Evolutionary conservation across 305 asterid genomes (phyloP).

Genomic region (Fraxinus latifolia): DNA sequence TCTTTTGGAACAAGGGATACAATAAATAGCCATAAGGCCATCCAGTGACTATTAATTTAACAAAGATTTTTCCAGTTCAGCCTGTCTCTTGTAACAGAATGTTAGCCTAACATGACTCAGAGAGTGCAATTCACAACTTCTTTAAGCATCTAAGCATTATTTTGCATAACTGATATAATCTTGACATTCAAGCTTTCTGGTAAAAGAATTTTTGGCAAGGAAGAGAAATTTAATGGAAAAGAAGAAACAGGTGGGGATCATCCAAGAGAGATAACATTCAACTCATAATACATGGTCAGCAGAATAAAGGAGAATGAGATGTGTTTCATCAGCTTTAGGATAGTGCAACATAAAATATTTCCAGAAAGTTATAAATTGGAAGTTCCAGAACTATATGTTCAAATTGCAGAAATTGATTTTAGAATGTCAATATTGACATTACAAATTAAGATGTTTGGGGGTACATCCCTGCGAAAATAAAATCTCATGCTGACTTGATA

Average conservation of each 20-base stretch:
- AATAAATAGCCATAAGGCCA: background rate
- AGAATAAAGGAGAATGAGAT: background rate
- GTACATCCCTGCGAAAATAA: background rate
- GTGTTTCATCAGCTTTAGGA: background rate
- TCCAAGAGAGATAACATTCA: background rate
- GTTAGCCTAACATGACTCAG: background rate
- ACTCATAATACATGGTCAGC: background rate
- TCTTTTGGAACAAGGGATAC: background rate
- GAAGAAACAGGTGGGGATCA: background rate
- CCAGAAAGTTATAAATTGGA: background rate
- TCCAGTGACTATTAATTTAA: background rate
- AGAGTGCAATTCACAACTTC: background rate
- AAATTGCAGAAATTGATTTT: background rate
- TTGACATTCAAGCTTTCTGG: background rate
- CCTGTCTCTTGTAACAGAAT: background rate
- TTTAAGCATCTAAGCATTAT: background rate
- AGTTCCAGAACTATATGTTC: background rate
- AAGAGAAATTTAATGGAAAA: background rate
- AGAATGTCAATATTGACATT: background rate
- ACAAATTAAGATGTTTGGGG: background rate
- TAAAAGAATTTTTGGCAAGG: slow-evolving; percentile 2
- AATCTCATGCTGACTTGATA: background rate
- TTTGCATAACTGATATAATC: background rate
- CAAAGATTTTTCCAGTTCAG: background rate
- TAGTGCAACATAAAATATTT: background rate